Evolutionary conservation across 352 stramenopile genomes (phyloP).

Genomic region (Globisporangium solare): DNA sequence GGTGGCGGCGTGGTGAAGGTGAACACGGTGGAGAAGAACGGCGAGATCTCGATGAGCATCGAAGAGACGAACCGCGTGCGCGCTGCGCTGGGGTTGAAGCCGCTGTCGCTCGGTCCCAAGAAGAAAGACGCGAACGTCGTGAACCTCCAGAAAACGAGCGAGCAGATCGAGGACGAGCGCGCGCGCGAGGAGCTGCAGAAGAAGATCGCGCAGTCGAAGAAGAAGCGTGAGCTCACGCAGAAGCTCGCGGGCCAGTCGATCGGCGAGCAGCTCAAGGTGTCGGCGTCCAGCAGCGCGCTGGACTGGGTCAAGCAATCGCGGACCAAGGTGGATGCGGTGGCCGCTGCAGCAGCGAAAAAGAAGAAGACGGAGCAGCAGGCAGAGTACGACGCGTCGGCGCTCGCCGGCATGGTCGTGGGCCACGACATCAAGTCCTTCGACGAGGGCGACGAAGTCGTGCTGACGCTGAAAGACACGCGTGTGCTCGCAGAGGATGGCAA

Average conservation of each 20-base stretch:
- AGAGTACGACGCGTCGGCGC: constrained; percentile 61
- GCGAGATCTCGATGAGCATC: constrained; percentile 78
- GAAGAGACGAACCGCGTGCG: constrained; percentile 82
- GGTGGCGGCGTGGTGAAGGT: constrained; percentile 9
- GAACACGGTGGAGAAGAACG: constrained; percentile 54
- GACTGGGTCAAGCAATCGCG: constrained; percentile 72
- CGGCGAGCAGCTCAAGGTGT: constrained; percentile 57
- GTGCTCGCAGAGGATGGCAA: constrained; percentile 84
- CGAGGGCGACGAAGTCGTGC: constrained; percentile 88
- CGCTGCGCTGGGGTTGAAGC: constrained; percentile 66
- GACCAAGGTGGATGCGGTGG: constrained; percentile 13
- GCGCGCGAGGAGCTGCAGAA: constrained; percentile 44
- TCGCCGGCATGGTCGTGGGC: constrained; percentile 88
- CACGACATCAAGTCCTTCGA: constrained; percentile 88
- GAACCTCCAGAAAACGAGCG: constrained; percentile 60
- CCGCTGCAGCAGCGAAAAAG: constrained; percentile 1
- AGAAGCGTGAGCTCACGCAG: constrained; percentile 62
- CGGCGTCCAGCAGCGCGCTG: constrained; percentile 28
- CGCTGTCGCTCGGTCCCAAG: constrained; percentile 39
- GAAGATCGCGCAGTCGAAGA: constrained; percentile 58
- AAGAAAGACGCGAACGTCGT: constrained; percentile 53
- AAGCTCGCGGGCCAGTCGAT: constrained; percentile 72
- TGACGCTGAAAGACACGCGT: constrained; percentile 91
- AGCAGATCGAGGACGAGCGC: constrained; percentile 45
- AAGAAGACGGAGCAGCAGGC: constrained; percentile 18